Evolutionary conservation across 345 rosid species (phyloP).

Genomic region (Cardamine occulta): DNA sequence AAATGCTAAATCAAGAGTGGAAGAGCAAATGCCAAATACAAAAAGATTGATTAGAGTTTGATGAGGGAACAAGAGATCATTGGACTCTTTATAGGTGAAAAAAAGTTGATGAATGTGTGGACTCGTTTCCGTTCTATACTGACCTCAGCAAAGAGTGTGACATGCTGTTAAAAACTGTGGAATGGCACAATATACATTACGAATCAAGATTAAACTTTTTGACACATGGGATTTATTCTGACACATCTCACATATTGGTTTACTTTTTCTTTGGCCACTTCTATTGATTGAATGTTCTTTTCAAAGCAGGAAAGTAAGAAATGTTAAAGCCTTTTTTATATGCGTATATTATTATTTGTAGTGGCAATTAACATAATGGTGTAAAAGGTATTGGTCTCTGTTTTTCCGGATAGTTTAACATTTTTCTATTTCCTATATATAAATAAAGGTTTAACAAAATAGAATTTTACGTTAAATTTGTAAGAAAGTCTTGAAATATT

Average conservation of each 20-base stretch:
- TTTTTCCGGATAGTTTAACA: too few species aligned
- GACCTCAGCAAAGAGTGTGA: constrained; percentile 33
- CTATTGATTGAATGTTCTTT: neutral
- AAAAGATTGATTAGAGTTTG: neutral
- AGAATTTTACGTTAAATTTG: neutral
- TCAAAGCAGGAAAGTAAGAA: neutral
- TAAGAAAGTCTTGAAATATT: neutral
- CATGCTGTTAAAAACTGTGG: constrained; percentile 4
- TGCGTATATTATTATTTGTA: constrained; percentile 25
- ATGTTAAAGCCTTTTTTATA: neutral
- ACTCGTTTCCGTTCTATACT: neutral
- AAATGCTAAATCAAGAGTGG: neutral
- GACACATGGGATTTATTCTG: constrained; percentile 17
- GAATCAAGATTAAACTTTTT: neutral
- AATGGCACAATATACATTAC: neutral
- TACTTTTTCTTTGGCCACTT: neutral
- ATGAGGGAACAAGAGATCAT: neutral
- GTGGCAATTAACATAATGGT: constrained; percentile 3
- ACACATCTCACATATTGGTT: neutral
- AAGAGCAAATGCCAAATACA: neutral
- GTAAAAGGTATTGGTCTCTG: neutral
- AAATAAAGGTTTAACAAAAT: too few species aligned
- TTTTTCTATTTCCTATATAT: too few species aligned
- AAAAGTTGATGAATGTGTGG: neutral
- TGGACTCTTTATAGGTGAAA: neutral